phyloP scores from a whole-genome alignment of 2,329 filamentous ascomycete genomes.

The Penicillium sp. region DNA sequence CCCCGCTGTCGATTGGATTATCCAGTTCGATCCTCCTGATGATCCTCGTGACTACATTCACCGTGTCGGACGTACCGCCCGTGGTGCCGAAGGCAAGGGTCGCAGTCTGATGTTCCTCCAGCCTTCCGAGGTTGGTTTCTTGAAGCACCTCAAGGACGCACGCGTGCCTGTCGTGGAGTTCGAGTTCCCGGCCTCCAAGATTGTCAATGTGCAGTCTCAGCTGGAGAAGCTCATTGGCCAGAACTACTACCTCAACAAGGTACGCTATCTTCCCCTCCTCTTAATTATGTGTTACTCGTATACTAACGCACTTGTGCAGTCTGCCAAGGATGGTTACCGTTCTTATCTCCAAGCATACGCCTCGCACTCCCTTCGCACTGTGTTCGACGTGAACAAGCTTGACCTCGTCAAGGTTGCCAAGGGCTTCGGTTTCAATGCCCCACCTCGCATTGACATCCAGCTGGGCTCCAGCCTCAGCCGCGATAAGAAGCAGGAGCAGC shows the following conservation, averaged over 20 bases:
- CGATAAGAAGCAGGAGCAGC: conserved; percentile 62
- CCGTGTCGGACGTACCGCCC: conserved; percentile 89
- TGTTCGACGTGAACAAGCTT: conserved; percentile 79
- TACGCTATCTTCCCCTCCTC: conserved; percentile 30
- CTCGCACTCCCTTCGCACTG: conserved; percentile 75
- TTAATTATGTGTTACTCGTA: not conserved
- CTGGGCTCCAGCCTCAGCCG: conserved; percentile 73
- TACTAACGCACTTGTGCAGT: conserved; percentile 38
- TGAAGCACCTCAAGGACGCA: conserved; percentile 85
- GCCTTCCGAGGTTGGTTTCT: conserved; percentile 86
- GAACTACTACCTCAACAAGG: conserved; percentile 97
- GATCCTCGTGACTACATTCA: conserved; percentile 91
- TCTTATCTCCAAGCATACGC: conserved; percentile 95
- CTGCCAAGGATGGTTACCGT: conserved; percentile 71
- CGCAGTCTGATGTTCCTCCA: conserved; percentile 90
- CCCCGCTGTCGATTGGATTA: conserved; percentile 91
- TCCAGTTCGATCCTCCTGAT: conserved; percentile 93
- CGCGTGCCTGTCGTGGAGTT: conserved; percentile 94
- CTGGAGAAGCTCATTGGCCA: conserved; percentile 90
- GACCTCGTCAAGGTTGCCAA: conserved; percentile 82
- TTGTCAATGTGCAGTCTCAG: conserved; percentile 85
- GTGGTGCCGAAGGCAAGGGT: conserved; percentile 79
- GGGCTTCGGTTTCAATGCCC: conserved; percentile 74
- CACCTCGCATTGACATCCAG: conserved; percentile 75
- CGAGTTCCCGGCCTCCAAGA: conserved; percentile 88